Evolutionary conservation across 1,139 yeast species (phyloP), one percentile per base, ranked within the genome.

Genomic region (Yamadazyma atlantica): DNA sequence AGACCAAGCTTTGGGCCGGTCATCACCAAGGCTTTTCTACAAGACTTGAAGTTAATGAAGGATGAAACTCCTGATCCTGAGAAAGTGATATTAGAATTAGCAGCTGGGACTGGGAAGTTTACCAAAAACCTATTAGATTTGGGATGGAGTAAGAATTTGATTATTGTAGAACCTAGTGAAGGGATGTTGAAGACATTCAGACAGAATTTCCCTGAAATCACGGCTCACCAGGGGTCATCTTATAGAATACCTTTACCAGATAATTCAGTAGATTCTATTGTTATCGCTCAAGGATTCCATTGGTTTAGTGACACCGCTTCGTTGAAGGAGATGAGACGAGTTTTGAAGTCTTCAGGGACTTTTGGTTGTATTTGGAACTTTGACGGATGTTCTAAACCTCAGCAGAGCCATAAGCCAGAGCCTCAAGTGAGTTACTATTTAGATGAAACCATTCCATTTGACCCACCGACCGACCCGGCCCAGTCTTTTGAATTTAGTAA

Each of bases 91-190:
- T 55, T 80, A 22, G 87, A 81, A 43, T 53, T 81, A 22, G 87
- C 84, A 1, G 73, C 78, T 12, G 87, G 87, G 0, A 81, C 86
- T 0, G 86, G 86, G 3, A 80, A 80, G 47, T 81, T 80, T 61
- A 81, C 87, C 7, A 58, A 57, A 26, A 61, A 70, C 33, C 60
- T 81, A 25, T 62, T 64, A 2, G 53, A 57, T 24, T 54, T 59
- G 35, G 80, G 80, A 2, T 73, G 73, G 66, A 40, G 40, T 1
- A 53, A 52, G 7, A 60, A 64, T 29, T 51, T 78, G 37, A 51
- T 60, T 2, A 75, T 76, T 0, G 78, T 77, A 5, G 87, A 81
- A 43, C 85, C 86, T 2, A 72, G 82, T 30, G 47, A 54, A 34
- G 87, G 86, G 2, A 81, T 81, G 87, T 60, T 76, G 34, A 61